Evolutionary conservation across 1,284 basidiomycete genomes (phyloP).

Genomic region (Gymnopus androsaceus): DNA sequence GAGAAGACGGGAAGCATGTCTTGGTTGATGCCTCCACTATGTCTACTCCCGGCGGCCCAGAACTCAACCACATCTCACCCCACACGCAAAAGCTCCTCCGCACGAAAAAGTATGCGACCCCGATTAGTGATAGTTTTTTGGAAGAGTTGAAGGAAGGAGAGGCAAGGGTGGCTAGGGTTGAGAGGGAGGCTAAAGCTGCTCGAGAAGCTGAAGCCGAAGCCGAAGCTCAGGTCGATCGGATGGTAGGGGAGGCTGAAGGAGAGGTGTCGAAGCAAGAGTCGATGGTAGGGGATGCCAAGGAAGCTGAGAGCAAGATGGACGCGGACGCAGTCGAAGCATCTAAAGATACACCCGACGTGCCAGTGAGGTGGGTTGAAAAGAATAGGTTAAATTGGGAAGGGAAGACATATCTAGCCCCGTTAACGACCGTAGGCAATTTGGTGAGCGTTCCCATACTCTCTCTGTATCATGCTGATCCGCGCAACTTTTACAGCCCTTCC

Average conservation of each 20-base stretch:
- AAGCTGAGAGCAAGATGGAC: too few relatives aligned
- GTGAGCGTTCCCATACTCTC: slow-evolving; percentile 44
- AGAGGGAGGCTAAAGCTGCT: slow-evolving; percentile 33
- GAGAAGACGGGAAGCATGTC: slow-evolving; percentile 17
- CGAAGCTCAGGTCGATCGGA: slow-evolving; percentile 22
- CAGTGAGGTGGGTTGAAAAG: slow-evolving; percentile 80
- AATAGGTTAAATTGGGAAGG: slow-evolving; percentile 84
- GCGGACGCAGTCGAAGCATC: too few relatives aligned
- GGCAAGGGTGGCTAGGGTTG: slow-evolving; percentile 33
- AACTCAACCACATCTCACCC: slow-evolving; percentile 73
- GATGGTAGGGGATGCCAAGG: not conserved
- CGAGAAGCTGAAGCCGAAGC: slow-evolving; percentile 18
- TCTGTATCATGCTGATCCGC: not conserved
- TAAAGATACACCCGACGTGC: slow-evolving; percentile 72
- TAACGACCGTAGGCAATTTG: slow-evolving; percentile 95
- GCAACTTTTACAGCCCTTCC: slow-evolving; percentile 72
- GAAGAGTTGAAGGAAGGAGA: slow-evolving; percentile 52
- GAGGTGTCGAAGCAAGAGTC: slow-evolving; percentile 34
- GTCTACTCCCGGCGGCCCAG: slow-evolving; percentile 55
- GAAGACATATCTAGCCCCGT: slow-evolving; percentile 90
- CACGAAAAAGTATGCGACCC: slow-evolving; percentile 71
- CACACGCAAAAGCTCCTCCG: slow-evolving; percentile 62
- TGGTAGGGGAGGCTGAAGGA: slow-evolving; percentile 26
- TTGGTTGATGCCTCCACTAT: slow-evolving; percentile 57
- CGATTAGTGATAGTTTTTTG: slow-evolving; percentile 71